These are phyloP conservation scores for Tolypocladium ophioglossoides DNA, from an alignment of 2,329 filamentous ascomycete species.

Conservation along the genomic window DNA sequence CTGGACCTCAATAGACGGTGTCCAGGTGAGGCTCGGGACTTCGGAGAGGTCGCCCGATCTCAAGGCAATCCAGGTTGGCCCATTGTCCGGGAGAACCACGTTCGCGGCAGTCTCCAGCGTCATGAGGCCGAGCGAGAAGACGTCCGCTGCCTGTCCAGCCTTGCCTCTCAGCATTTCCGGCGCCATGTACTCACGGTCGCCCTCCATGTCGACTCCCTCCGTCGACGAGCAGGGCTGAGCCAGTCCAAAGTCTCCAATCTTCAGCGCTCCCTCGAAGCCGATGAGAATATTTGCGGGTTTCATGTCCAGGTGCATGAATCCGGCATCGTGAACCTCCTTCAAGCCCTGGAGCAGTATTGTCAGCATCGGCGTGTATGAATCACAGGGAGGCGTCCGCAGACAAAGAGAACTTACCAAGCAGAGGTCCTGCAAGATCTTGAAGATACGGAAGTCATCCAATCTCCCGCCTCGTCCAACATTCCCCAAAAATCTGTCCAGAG, in stretches of 20 bases:
- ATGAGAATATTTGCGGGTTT: slow-evolving; percentile 82
- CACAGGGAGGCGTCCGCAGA: background rate
- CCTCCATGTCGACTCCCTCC: slow-evolving; percentile 74
- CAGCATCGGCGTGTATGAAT: background rate
- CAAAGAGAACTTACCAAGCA: slow-evolving; percentile 51
- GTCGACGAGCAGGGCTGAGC: slow-evolving; percentile 70
- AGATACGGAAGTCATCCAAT: slow-evolving; percentile 94
- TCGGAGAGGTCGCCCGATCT: slow-evolving; percentile 83
- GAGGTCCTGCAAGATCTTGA: slow-evolving; percentile 90
- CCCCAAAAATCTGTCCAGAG: slow-evolving; percentile 75
- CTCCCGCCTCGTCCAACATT: slow-evolving; percentile 73
- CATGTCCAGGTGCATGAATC: slow-evolving; percentile 76
- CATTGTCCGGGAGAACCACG: slow-evolving; percentile 87
- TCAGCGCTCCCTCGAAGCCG: slow-evolving; percentile 68
- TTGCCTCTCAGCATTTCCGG: slow-evolving; percentile 81
- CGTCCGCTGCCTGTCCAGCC: slow-evolving; percentile 83
- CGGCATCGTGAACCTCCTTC: slow-evolving; percentile 78
- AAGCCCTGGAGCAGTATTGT: slow-evolving; percentile 51
- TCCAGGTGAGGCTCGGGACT: slow-evolving; percentile 79
- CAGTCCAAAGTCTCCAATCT: slow-evolving; percentile 80
- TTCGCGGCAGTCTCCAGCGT: slow-evolving; percentile 93
- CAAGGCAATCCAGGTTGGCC: slow-evolving; percentile 80
- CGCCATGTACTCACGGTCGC: slow-evolving; percentile 92
- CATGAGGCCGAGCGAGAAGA: slow-evolving; percentile 90
- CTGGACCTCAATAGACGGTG: slow-evolving; percentile 56